Conservation (phyloP, 441 rosid genomes). For the Eutrema salsugineum region DNA sequence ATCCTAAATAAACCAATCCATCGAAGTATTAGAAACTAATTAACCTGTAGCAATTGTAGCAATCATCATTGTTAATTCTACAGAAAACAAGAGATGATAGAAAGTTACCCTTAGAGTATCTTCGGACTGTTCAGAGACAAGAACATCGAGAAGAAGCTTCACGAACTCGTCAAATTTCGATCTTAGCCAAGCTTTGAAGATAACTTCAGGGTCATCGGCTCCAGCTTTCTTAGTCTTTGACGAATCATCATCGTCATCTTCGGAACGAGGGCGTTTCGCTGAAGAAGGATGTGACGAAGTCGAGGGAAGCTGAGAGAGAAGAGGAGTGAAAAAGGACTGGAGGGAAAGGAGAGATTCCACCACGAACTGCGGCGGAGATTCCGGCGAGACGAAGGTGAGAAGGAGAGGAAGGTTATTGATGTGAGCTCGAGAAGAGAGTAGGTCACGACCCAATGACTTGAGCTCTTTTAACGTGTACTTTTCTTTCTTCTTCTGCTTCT, state of each 20-base stretch:
- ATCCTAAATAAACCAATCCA: conserved; percentile 43
- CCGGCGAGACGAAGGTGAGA: conserved; percentile 57
- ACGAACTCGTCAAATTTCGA: conserved; percentile 77
- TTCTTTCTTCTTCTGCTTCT: conserved; percentile 32
- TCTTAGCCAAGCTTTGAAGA: conserved; percentile 77
- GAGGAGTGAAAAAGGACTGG: conserved; percentile 82
- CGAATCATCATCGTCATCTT: conserved; percentile 19
- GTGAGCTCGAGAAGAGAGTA: conserved; percentile 67
- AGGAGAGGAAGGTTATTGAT: conserved; percentile 80
- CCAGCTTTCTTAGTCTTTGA: conserved; percentile 5
- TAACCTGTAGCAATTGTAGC: no score
- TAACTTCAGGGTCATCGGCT: conserved; percentile 48
- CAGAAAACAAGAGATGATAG: background rate
- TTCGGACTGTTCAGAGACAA: conserved; percentile 45
- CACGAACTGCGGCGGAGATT: conserved; percentile 54
- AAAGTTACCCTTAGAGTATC: conserved; percentile 55
- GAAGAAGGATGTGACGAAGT: conserved; percentile 31
- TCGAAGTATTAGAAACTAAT: background rate
- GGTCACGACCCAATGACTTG: conserved; percentile 57
- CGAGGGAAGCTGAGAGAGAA: conserved; percentile 70
- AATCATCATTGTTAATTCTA: no score
- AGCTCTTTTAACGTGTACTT: conserved; percentile 53
- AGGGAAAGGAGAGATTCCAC: conserved; percentile 86
- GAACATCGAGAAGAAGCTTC: conserved; percentile 45
- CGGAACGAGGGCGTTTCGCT: conserved; percentile 21